Evolutionary conservation across 1,139 yeast genomes (phyloP), one percentile per base, ranked within the genome.

Genomic region (Saccharomycopsis hybrid): DNA sequence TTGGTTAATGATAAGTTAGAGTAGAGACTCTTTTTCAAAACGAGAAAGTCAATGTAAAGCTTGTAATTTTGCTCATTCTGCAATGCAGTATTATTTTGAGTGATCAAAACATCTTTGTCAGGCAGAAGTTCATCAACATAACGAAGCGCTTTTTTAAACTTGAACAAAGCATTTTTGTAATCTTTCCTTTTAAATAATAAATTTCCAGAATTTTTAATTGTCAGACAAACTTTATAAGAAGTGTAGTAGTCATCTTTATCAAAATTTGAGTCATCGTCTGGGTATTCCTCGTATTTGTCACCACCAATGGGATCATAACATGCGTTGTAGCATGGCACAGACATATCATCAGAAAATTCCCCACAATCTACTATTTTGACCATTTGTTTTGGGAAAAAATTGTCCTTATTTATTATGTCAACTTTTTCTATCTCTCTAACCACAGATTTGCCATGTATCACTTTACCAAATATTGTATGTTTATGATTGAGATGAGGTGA

Each of bases 401-500:
- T 66, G 46, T 76, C 71, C 1, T 70, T 69, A 3, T 62, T 58
- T 53, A 73, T 68, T 2, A 79, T 76, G 2, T 62, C 59, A 1
- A 70, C 73, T 43, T 72, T 68, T 60, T 85, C 94, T 32, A 84
- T 67, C 37, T 78, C 79, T 57, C 90, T 70, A 0, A 87, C 71
- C 2, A 85, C 81, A 0, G 89, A 79, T 62, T 85, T 82, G 0
- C 96, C 96, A 50, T 74, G 70, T 5, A 73, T 56, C 1, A 76
- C 74, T 53, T 65, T 71, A 1, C 96, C 97, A 66, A 89, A 84
- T 1, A 87, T 80, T 0, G 92, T 74, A 61, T 87, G 92, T 58
- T 82, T 83, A 0, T 86, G 85, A 42, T 76, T 78, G 48, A 89
- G 67, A 63, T 88, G 96, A 0, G 86, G 83, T 24, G 82, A 77